Percentiles rank a stretch among this genome's conserved stretches.
Conservation (phyloP, 139 green algal species). For the Chlorella vulgaris region DNA sequence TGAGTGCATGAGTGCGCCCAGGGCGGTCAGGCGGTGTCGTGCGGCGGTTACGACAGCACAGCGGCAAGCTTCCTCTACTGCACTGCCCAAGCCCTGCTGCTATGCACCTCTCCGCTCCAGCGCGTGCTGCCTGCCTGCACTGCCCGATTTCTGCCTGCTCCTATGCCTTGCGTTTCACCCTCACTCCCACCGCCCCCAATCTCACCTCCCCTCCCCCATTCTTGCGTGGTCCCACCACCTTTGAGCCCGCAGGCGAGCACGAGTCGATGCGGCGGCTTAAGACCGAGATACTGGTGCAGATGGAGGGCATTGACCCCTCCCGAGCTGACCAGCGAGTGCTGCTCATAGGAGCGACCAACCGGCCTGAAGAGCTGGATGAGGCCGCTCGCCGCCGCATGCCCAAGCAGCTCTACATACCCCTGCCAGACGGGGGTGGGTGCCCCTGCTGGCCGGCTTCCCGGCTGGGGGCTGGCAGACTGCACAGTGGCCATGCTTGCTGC, state of each 20-base stretch:
- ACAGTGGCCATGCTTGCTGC: background rate
- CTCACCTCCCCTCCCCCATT: too few species aligned
- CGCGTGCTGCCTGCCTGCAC: too few species aligned
- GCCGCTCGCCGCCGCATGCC: constrained; percentile 92
- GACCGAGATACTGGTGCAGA: constrained; percentile 98
- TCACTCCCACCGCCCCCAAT: too few species aligned
- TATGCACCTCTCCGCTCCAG: too few species aligned
- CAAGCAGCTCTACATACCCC: constrained; percentile 99
- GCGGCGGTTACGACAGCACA: too few species aligned
- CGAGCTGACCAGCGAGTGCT: constrained; percentile 70
- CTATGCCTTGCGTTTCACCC: background rate
- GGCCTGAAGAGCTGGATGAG: constrained; percentile 97
- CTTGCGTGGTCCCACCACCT: background rate
- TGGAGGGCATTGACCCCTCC: constrained; percentile 82
- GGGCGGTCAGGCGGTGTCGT: too few species aligned
- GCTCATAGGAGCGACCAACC: constrained; percentile 96
- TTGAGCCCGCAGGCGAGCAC: constrained; percentile 82
- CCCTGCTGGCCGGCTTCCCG: constrained; percentile 24
- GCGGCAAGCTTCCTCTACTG: too few species aligned
- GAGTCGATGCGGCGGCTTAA: constrained; percentile 95
- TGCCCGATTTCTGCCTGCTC: background rate
- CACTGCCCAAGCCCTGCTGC: too few species aligned
- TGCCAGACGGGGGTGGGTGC: constrained; percentile 83
- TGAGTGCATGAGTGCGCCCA: too few species aligned
- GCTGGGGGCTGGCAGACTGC: background rate